phyloP scores from a whole-genome alignment of 768 basidiomycete genomes.

The Leccinum imitatum region DNA sequence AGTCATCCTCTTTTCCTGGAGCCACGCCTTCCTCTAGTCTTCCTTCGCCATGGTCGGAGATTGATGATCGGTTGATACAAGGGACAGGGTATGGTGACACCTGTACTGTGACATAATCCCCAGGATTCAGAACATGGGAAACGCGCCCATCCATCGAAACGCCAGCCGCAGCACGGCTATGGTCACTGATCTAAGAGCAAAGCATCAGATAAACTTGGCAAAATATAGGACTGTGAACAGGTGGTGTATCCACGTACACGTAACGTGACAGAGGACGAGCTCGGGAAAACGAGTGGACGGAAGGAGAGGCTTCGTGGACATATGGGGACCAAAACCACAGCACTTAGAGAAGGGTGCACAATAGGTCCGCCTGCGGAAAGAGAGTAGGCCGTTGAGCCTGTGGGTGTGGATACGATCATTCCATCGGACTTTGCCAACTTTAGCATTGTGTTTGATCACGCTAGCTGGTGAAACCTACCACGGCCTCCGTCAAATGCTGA shows the following conservation, averaged over 20 bases:
- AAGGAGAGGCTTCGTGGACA: constrained; percentile 92
- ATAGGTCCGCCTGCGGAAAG: constrained; percentile 95
- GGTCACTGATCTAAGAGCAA: constrained; percentile 68
- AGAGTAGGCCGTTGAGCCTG: constrained; percentile 95
- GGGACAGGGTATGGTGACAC: constrained; percentile 90
- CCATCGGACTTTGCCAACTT: constrained; percentile 72
- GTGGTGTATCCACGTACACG: constrained; percentile 47
- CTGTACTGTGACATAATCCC: constrained; percentile 82
- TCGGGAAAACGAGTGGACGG: constrained; percentile 87
- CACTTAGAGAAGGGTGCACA: constrained; percentile 88
- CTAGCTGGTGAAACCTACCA: constrained; percentile 53
- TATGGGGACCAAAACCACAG: constrained; percentile 92
- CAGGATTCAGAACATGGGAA: constrained; percentile 77
- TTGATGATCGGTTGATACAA: constrained; percentile 86
- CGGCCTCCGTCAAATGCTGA: constrained; percentile 93
- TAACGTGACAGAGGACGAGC: constrained; percentile 71
- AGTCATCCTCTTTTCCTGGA: constrained; percentile 85
- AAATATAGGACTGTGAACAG: background rate
- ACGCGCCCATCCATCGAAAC: constrained; percentile 93
- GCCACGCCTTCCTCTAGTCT: constrained; percentile 62
- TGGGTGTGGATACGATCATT: constrained; percentile 91
- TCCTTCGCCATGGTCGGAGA: constrained; percentile 48
- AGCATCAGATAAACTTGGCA: constrained; percentile 1
- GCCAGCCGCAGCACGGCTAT: constrained; percentile 82
- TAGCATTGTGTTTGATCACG: constrained; percentile 14